Conservation (phyloP, 306 rosid species). For the Elaeagnus macrophylla region DNA sequence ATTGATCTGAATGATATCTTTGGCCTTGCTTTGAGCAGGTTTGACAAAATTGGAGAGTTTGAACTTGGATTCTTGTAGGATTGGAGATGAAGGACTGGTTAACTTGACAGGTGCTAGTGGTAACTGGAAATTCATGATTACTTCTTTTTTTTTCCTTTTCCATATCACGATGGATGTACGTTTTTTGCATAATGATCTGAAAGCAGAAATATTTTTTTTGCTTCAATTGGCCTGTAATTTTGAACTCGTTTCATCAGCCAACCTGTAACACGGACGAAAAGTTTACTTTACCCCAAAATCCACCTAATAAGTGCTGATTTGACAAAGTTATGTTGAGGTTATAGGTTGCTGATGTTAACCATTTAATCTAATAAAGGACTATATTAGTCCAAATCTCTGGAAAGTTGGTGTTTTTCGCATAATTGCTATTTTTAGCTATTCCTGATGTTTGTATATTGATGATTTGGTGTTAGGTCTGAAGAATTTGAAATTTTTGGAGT, state of each 20-base stretch:
- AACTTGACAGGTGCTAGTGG: conserved; percentile 54
- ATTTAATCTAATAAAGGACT: too few species aligned
- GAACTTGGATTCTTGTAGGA: conserved; percentile 81
- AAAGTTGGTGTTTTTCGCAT: too few species aligned
- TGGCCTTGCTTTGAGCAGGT: conserved; percentile 36
- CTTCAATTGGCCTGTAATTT: too few species aligned
- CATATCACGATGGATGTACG: neutral
- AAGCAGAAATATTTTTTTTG: too few species aligned
- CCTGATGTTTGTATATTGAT: conserved; percentile 14
- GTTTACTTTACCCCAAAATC: too few species aligned
- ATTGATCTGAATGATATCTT: neutral
- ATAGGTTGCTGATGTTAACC: too few species aligned
- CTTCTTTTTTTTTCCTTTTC: neutral
- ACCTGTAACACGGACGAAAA: too few species aligned
- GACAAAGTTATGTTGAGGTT: too few species aligned
- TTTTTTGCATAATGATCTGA: neutral
- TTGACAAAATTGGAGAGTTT: conserved; percentile 74
- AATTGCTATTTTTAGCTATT: neutral
- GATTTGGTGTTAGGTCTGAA: conserved; percentile 47
- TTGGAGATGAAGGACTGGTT: conserved; percentile 71
- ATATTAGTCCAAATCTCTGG: too few species aligned
- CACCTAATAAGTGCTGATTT: too few species aligned
- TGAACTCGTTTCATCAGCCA: too few species aligned
- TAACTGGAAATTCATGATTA: conserved; percentile 16
- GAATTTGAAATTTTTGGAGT: conserved; percentile 71